Conservation (phyloP, 306 rosid species). For the Benincasa hispida region DNA sequence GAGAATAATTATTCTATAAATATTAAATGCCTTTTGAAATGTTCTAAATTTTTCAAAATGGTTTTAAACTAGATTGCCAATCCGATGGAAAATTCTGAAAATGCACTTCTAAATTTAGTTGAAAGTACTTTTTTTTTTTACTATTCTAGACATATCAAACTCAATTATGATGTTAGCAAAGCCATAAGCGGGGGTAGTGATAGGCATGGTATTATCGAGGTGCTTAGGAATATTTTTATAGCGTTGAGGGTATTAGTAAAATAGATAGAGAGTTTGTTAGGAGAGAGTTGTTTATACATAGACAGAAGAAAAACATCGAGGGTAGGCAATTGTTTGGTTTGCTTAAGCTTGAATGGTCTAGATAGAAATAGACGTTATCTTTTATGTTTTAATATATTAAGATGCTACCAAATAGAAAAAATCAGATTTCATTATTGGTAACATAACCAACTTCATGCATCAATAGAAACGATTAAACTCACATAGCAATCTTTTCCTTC, state of each 20-base stretch:
- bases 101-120: not conserved
- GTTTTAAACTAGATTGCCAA: not conserved
- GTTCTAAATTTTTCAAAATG: not conserved
- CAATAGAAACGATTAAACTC: slow-evolving; percentile 20
- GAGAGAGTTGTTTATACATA: too few species aligned
- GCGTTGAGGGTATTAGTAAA: too few species aligned
- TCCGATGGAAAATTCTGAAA: not conserved
- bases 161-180: not conserved
- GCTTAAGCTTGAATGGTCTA: not conserved
- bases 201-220: too few species aligned
- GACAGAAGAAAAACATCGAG: not conserved
- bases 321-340: not conserved
- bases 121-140: not conserved
- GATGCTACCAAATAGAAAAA: not conserved
- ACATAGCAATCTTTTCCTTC: slow-evolving; percentile 96
- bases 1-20: not conserved
- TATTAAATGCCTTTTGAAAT: not conserved
- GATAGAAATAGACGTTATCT: not conserved
- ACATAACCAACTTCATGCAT: not conserved
- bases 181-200: not conserved
- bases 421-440: not conserved
- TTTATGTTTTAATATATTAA: not conserved
- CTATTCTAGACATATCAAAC: not conserved
- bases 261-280: too few species aligned
- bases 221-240: too few species aligned